Conservation (phyloP, 2,329 filamentous ascomycete genomes). For the Cytospora piceicola region DNA sequence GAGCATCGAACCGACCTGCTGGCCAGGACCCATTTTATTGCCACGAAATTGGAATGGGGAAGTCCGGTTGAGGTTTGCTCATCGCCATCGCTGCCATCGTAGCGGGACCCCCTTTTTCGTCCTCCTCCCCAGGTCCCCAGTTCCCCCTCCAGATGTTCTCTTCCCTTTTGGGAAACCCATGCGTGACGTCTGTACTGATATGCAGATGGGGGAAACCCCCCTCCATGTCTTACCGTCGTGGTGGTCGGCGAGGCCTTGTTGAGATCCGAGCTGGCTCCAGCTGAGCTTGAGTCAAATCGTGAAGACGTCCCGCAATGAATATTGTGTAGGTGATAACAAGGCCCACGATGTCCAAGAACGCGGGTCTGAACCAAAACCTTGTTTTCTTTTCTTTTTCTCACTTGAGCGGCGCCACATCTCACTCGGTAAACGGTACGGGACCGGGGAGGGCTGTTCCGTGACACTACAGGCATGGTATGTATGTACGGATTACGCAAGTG, state of each 20-base stretch:
- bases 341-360: background rate
- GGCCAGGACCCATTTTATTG: conserved; percentile 16
- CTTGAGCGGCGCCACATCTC: background rate
- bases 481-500: too few species aligned
- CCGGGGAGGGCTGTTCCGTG: background rate
- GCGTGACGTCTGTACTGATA: conserved; percentile 9
- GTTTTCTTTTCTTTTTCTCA: background rate
- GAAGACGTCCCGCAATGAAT: background rate
- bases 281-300: too few species aligned
- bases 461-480: background rate
- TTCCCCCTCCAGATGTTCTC: background rate
- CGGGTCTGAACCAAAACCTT: background rate
- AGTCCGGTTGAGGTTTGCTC: background rate
- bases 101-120: conserved; percentile 19
- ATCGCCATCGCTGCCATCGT: background rate
- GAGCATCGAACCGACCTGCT: conserved; percentile 13
- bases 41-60: conserved; percentile 20
- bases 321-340: background rate
- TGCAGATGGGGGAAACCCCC: background rate
- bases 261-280: background rate
- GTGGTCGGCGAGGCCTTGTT: conserved; percentile 8
- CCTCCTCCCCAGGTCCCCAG: background rate
- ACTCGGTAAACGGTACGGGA: background rate
- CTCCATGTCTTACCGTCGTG: background rate
- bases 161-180: conserved; percentile 23